Evolutionary conservation across 2,329 filamentous ascomycete genomes (phyloP), one percentile per base, ranked within the genome.

Genomic region (Aspergillus quadrilineatus): DNA sequence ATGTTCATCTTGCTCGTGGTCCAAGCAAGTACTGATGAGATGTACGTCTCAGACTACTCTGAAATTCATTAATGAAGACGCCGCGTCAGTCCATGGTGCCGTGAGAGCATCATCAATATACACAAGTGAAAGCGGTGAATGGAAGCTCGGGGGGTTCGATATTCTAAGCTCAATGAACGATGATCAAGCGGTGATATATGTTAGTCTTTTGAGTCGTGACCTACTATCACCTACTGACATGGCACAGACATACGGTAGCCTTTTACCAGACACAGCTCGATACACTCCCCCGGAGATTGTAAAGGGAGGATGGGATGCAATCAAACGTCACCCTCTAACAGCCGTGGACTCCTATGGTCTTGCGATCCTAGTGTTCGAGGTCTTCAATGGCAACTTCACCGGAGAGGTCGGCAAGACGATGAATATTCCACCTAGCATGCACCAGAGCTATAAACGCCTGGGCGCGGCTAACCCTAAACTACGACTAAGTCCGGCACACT

Each of bases 31-130:
- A 5, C 30, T 54, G 34, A 34, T 36, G 6, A 30, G 45, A 14
- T 49, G 30, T 32, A 45, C 37, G 50, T 22, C 45, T 9, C 62
- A 92, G 86, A 89, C 91, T 70, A 97, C 94, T 0, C 76, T 97
- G 63, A 96, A 94, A 68, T 99, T 99, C 69, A 90, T 99, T 72
- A 99, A 99, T 68, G 87, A 89, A 47, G 94, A 99, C 63, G 94
- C 92, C 3, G 82, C 88, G 2, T 97, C 92, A 0, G 89, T 99
- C 50, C 94, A 99, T 67, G 94, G 92, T 48, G 90, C 85, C 66
- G 79, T 99, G 51, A 87, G 90, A 60, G 89, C 90, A 17, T 89
- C 89, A 0, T 96, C 93, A 0, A 82, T 99, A 62, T 99, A 92
- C 74, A 94, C 90, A 4, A 92, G 91, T 59, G 93, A 97, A 70